phyloP scores from a whole-genome alignment of 306 rosid genomes.

The Trifolium fragiferum region DNA sequence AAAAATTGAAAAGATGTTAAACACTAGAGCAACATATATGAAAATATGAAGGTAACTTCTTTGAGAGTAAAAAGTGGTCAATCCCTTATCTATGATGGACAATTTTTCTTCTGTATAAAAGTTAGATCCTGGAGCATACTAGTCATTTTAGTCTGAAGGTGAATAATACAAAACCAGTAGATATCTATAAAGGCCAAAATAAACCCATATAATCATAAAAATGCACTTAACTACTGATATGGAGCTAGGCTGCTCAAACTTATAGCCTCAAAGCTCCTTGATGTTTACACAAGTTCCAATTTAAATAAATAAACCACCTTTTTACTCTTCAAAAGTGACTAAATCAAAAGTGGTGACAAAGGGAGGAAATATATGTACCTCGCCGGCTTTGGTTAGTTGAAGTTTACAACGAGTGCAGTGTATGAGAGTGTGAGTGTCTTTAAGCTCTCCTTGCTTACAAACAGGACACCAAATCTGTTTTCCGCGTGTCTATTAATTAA shows the following conservation, averaged over 20 bases:
- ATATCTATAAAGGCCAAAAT: slow-evolving; percentile 9
- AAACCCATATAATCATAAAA: background rate
- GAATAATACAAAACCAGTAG: slow-evolving; percentile 13
- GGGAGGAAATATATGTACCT: slow-evolving; percentile 56
- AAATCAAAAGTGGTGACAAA: slow-evolving; percentile 13
- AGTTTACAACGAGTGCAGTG: slow-evolving; percentile 63
- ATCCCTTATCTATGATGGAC: background rate
- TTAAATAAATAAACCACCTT: slow-evolving; percentile 7
- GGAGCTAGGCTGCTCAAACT: slow-evolving; percentile 11
- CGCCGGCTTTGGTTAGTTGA: slow-evolving; percentile 63
- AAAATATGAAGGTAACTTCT: slow-evolving; percentile 8
- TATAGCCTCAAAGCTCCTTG: background rate
- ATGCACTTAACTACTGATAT: slow-evolving; percentile 20
- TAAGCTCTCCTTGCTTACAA: slow-evolving; percentile 77
- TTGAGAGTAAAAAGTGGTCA: background rate
- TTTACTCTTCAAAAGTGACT: background rate
- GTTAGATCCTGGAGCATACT: slow-evolving; percentile 31
- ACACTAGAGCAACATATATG: slow-evolving; percentile 4
- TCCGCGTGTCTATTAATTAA: slow-evolving; percentile 45
- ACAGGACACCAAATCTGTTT: slow-evolving; percentile 84
- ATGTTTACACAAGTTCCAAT: background rate
- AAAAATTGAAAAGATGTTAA: background rate
- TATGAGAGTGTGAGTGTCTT: slow-evolving; percentile 57
- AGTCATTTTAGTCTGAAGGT: background rate
- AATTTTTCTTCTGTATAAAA: background rate